These are phyloP conservation scores for Paecilomyces sp. DNA, from an alignment of 2,329 filamentous ascomycete species.

Conservation along the genomic window DNA sequence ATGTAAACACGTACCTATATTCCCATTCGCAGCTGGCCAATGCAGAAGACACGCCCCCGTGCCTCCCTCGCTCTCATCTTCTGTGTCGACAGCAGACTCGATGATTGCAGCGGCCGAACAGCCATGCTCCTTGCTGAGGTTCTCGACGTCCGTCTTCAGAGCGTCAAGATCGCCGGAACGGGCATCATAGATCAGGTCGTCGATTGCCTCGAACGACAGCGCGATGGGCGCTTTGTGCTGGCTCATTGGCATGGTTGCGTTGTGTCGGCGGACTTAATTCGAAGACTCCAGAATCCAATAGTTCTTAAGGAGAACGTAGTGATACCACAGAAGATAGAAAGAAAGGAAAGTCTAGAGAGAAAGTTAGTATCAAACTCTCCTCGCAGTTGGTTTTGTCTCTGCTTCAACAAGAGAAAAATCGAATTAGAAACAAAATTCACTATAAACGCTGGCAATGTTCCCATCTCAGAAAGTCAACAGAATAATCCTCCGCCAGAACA, in stretches of 20 bases:
- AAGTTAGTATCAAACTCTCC: no score
- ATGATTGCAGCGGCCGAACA: slow-evolving; percentile 58
- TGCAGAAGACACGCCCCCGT: slow-evolving; percentile 56
- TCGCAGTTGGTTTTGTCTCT: no score
- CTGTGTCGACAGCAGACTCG: slow-evolving; percentile 61
- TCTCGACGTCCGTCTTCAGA: slow-evolving; percentile 52
- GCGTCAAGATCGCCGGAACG: slow-evolving; percentile 69
- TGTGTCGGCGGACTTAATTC: not conserved
- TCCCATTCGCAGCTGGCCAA: slow-evolving; percentile 88
- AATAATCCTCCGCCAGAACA: no score
- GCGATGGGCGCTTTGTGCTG: slow-evolving; percentile 12
- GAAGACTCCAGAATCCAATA: no score
- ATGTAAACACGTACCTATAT: slow-evolving; percentile 53
- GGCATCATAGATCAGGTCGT: slow-evolving; percentile 84
- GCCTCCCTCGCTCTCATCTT: slow-evolving; percentile 63
- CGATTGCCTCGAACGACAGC: slow-evolving; percentile 71
- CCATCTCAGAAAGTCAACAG: no score
- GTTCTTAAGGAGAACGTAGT: no score
- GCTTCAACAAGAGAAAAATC: not conserved
- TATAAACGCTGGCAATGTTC: not conserved
- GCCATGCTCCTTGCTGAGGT: slow-evolving; percentile 56
- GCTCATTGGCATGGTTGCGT: slow-evolving; percentile 5
- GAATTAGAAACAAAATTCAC: not conserved
- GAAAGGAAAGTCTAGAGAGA: no score
- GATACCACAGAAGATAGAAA: no score